These are phyloP conservation scores for Darksidea phi DNA, from an alignment of 495 filamentous ascomycete genomes.

Conservation along the genomic window DNA sequence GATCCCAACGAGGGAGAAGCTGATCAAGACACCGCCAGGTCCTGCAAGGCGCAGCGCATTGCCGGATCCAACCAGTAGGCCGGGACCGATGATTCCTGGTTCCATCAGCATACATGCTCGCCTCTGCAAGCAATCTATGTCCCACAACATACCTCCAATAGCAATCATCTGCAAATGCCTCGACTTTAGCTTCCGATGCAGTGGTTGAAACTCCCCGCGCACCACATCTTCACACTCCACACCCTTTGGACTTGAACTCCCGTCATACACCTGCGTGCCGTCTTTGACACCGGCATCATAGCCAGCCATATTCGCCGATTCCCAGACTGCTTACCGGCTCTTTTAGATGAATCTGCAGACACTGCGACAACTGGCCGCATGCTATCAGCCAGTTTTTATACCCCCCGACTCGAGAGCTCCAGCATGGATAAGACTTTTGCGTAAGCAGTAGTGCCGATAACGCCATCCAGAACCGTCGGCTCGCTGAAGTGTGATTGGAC, in stretches of 20 bases:
- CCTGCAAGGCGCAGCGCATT: constrained; percentile 61
- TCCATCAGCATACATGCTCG: neutral
- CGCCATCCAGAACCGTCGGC: no score
- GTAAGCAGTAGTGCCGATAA: no score
- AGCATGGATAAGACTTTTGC: no score
- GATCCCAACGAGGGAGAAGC: constrained; percentile 60
- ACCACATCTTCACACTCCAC: neutral
- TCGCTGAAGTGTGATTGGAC: no score
- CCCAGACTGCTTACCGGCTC: no score
- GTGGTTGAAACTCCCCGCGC: constrained; percentile 6
- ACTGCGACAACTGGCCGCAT: no score
- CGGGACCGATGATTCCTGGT: constrained; percentile 40
- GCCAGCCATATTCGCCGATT: neutral
- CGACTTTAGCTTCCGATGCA: constrained; percentile 60
- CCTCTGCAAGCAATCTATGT: neutral
- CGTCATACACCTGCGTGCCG: constrained; percentile 1
- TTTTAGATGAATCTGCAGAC: no score
- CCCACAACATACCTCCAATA: constrained; percentile 45
- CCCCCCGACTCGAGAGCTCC: no score
- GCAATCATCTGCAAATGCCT: constrained; percentile 74
- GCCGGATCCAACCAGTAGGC: constrained; percentile 54
- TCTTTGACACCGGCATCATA: neutral
- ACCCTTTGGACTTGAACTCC: neutral
- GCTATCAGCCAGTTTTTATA: no score
- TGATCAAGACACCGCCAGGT: constrained; percentile 62